These are phyloP conservation scores for Thelephora aurantiotincta DNA, from an alignment of 768 basidiomycete genomes.

Conservation along the genomic window DNA sequence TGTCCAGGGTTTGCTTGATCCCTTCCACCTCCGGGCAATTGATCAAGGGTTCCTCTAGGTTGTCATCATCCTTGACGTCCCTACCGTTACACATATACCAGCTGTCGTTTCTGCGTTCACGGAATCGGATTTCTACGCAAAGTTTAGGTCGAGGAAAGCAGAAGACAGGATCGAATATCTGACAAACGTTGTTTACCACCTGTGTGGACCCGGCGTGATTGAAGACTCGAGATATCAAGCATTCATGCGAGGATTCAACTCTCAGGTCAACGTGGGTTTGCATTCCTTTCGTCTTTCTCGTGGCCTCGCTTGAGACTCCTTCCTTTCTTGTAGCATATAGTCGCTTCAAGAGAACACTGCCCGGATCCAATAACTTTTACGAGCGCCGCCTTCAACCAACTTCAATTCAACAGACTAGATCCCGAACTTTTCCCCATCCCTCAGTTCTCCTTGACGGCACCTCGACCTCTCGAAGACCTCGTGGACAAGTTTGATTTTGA, in stretches of 20 bases:
- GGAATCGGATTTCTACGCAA: slow-evolving; percentile 30
- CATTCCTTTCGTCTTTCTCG: background rate
- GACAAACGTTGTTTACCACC: slow-evolving; percentile 50
- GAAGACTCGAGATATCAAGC: slow-evolving; percentile 52
- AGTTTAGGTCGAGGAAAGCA: slow-evolving; percentile 29
- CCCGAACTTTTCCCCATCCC: slow-evolving; percentile 59
- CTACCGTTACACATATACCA: slow-evolving; percentile 41
- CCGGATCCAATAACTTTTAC: slow-evolving; percentile 63
- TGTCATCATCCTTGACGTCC: slow-evolving; percentile 59
- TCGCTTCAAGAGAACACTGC: slow-evolving; percentile 49
- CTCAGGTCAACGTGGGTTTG: slow-evolving; percentile 41
- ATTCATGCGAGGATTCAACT: slow-evolving; percentile 60
- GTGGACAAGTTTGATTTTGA: slow-evolving; percentile 11
- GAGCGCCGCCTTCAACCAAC: slow-evolving; percentile 55
- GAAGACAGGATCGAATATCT: slow-evolving; percentile 26
- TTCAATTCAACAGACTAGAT: slow-evolving; percentile 62
- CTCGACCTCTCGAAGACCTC: slow-evolving; percentile 19
- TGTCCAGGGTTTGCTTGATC: slow-evolving; percentile 4
- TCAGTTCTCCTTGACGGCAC: slow-evolving; percentile 29
- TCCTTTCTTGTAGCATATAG: slow-evolving; percentile 41
- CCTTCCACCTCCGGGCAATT: background rate
- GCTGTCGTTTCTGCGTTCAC: slow-evolving; percentile 34
- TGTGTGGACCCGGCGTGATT: slow-evolving; percentile 57
- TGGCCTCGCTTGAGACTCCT: background rate
- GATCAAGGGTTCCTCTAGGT: slow-evolving; percentile 25